Evolutionary conservation across 192 early-diverging fungal genomes (phyloP), one percentile per base, ranked within the genome.

Genomic region (Coemansia sp.): DNA sequence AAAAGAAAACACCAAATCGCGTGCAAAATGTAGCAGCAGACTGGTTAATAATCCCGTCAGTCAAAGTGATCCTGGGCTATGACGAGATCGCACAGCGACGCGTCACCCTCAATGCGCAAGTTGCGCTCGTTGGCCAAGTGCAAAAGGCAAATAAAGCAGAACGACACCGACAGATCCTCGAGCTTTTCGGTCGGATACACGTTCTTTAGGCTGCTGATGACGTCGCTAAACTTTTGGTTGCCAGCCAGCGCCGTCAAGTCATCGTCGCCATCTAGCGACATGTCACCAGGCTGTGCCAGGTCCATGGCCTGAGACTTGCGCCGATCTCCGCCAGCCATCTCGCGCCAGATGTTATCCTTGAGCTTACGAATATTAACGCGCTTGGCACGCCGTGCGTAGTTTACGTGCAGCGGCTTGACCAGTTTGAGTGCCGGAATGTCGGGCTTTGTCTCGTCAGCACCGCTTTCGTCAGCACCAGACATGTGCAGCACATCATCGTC

Each of bases 341-440:
- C 88, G 57, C 86, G 86, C 96, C 96, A 98, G 22, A 98, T 82
- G 70, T 97, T 98, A 43, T 98, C 96, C 74, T 98, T 98, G 51
- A 98, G 84, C 65, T 87, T 88, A 79, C 92, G 94, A 22, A 98
- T 93, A 75, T 98, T 94, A 9, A 97, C 92, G 32, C 91, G 86
- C 83, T 98, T 98, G 62, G 94, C 94, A 23, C 86, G 86, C 57
- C 86, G 86, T 32, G 94, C 91, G 70, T 91, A 97, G 68, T 88
- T 92, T 65, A 92, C 83, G 60, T 83, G 84, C 22, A 84, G 69
- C 24, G 89, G 86, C 62, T 89, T 90, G 72, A 86, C 82, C 7
- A 86, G 81, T 67, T 88, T 92, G 4, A 86, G 81, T 48, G 83
- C 79, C 4, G 84, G 78, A 19, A 88, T 79, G 4, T 55, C 69